Base-by-base conservation (phyloP, 768 basidiomycete genomes). In the Tricholoma sp. region DNA sequence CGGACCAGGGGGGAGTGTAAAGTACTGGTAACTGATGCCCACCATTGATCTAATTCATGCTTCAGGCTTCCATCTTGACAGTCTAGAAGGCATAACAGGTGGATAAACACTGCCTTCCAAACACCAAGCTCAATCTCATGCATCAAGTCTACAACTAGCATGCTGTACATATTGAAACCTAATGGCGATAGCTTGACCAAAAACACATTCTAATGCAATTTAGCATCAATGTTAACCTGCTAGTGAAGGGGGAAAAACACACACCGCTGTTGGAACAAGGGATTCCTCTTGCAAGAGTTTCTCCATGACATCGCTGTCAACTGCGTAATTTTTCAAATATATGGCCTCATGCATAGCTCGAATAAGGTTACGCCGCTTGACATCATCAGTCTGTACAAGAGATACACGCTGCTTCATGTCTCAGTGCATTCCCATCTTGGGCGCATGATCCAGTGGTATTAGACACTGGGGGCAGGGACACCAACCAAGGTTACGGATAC, bases 91-190 rank as follows among this genome's bases (percentile, higher is more conserved):
- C 68, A 66, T 6, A 75, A 65, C 0, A 76, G 65, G 41, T 76
- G 24, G 24, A 24, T 24, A 24, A 24, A 24, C 24, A 24, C 24
- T 24, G 63, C 61, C 45, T 75, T 76, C 70, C 72, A 76, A 1
- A 73, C 66, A 0, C 75, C 73, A 1, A 75, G 61, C 44, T 75
- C 71, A 51, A 73, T 59, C 55, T 76, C 74, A 52, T 76, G 75
- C 61, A 77, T 61, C 6, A 74, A 53, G 51, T 77, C 74, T 6
- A 69, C 64, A 0, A 69, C 67, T 0, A 72, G 57, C 44, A 72
- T 55, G 4, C 18, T 28, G 48, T 65, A 71, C 3, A 71, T 48
- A 31, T 72, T 58, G 47, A 72, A 62, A 5, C 58, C 66, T 20
- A 50, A 57, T 2, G 13, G 44, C 11, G 18, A 20, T 10, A 45